Evolutionary conservation across 1,139 yeast species (phyloP), one percentile per base, ranked within the genome.

Genomic region (Sugiyamaella pinicola): DNA sequence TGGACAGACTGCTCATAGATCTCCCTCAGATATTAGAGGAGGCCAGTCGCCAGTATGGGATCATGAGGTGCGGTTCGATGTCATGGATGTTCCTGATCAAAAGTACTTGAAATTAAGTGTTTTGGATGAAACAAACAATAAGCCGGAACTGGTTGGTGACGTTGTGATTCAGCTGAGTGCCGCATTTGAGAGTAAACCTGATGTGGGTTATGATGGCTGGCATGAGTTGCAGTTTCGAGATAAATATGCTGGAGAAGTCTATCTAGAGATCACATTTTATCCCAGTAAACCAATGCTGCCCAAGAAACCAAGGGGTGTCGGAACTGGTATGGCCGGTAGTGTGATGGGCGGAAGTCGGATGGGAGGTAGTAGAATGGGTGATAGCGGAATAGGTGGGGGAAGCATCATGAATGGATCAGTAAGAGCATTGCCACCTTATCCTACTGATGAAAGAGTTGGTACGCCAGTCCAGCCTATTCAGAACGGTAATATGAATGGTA

Each of bases 1-100:
- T 2, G 95, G 91, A n/a, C 86, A 87, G 52, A 80, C 80, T 56
- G 93, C 95, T 19, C 80, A 85, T 60, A 81, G 86, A 60, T 87
- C 96, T 0, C 83, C 82, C 24, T 75, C 87, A 0, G 82, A 85
- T 55, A 79, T 80, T 58, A 72, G 97, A 60, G 97, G 96, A 1
- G 97, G 97, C 1, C 97, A 90, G 67, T 85, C 88, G 1, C 97
- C 97, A 0, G 81, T 77, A 42, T 90, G 96, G 88, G 85, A 87
- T 57, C 85, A 84, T 60, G 91, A 87, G 61, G 77, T 84, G 46
- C 75, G 93, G 60, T 89, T 87, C 69, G 86, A 84, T 43, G 76
- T 87, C 24, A 79, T 76, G 35, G 64, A 63, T 24, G 65, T 64
- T 10, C 58, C 63, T 9, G 73, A 70, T 38, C 65, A 66, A 53